Evolutionary conservation across 148 eudicot species (phyloP), one percentile per base, ranked within the genome.

Genomic region (Diospyros lotus): DNA sequence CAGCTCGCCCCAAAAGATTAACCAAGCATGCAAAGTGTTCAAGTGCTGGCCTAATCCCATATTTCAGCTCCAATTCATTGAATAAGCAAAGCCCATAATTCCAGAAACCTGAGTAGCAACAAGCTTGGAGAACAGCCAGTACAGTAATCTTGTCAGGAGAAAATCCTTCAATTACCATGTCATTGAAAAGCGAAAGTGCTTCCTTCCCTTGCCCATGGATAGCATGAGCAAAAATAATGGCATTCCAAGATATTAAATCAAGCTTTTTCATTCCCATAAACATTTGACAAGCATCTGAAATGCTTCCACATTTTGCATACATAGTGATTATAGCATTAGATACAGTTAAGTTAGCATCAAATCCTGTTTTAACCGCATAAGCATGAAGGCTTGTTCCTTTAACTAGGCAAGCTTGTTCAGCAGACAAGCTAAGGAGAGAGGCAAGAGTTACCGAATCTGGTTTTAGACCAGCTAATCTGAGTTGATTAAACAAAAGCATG

Each of bases 1-100:
- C 60, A 58, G 58, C 56, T 45, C 67, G 56, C 18, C 78, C 78
- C 15, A 76, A 61, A 76, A 76, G 73, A 69, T 69, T 68, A 48
- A 76, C 62, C 68, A 69, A 39, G 42, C 79, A 69, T 51, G 72
- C 68, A 61, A 28, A 76, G 44, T 76, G 79, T 53, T 76, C 79
- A 51, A 76, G 51, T 41, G 68, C 66, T 13, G 78, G 78, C 73
- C 13, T 58, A 58, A 76, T 68, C 15, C 73, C 73, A 76, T 76
- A 69, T 76, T 76, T 69, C 56, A 53, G 18, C 17, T 69, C 74
- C 74, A 76, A 60, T 61, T 76, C 79, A 41, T 59, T 3, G 62
- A 76, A 76, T 42, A 69, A 60, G 28, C 59, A 52, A 76, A 69
- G 4, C 40, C 79, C 74, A 76, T 69, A 61, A 41, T 60, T 63